These are phyloP conservation scores for Suzukiozyma palmioleophila DNA, from an alignment of 1,139 yeast species.

Conservation along the genomic window DNA sequence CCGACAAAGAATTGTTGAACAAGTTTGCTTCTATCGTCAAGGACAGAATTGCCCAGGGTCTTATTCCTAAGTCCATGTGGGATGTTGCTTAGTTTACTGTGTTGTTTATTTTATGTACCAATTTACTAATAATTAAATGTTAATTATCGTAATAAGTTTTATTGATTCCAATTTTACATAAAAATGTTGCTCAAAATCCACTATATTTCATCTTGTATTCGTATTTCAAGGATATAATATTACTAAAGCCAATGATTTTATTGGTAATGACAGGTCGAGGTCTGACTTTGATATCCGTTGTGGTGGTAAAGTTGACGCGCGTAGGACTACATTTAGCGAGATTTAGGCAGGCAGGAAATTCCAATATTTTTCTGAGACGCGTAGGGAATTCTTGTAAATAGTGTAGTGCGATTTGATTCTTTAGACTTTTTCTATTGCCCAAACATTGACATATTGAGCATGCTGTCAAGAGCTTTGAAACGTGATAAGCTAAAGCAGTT, in stretches of 20 bases:
- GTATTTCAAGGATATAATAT: no score
- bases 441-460: conserved; percentile 5
- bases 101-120: conserved; percentile 3
- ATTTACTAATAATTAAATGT: no score
- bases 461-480: conserved; percentile 29
- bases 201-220: no score
- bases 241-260: no score
- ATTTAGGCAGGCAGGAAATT: background rate
- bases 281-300: no score
- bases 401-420: background rate
- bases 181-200: no score
- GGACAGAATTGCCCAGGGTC: conserved; percentile 18
- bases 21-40: conserved; percentile 17
- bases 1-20: conserved; percentile 16
- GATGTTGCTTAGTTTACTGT: conserved; percentile 2
- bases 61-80: conserved; percentile 13
- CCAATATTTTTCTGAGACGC: background rate
- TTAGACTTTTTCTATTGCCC: background rate
- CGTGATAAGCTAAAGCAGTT: conserved; percentile 37
- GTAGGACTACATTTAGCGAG: no score
- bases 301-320: no score
- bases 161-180: no score
- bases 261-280: no score
- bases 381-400: conserved; percentile 2
- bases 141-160: no score